Evolutionary conservation across 768 basidiomycete species (phyloP).

Genomic region (Russula foetens): DNA sequence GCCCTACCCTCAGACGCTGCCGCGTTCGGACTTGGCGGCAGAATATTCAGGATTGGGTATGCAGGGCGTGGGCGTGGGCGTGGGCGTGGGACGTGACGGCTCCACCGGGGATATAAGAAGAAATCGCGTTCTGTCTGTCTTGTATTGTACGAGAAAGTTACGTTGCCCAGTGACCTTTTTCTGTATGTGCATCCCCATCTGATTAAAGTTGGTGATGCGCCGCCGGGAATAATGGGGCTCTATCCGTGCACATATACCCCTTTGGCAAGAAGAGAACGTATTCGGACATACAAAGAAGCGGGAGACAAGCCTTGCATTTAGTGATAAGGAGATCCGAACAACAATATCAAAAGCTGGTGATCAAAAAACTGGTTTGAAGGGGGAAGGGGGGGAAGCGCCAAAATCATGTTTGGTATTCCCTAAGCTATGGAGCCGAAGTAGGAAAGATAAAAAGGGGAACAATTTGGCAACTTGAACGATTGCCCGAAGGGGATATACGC

Average conservation of each 20-base stretch:
- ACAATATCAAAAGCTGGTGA: too few relatives aligned
- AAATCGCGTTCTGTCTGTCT: background rate
- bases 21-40: slow-evolving; percentile 19
- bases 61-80: slow-evolving; percentile 40
- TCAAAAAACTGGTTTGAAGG: too few relatives aligned
- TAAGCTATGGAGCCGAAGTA: background rate
- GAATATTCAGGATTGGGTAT: slow-evolving; percentile 47
- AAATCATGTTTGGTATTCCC: background rate
- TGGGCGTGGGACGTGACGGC: too few relatives aligned
- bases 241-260: background rate
- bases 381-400: too few relatives aligned
- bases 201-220: background rate
- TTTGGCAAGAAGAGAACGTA: too few relatives aligned
- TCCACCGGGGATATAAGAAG: background rate
- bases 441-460: background rate
- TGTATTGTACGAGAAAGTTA: background rate
- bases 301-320: too few relatives aligned
- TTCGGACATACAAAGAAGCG: background rate
- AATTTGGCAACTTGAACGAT: background rate
- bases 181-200: background rate
- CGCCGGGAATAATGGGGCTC: background rate
- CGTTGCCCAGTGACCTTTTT: background rate
- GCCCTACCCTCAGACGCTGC: slow-evolving; percentile 9
- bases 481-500: background rate
- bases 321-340: background rate